These are phyloP conservation scores for Phalaenopsis hybrid DNA, from an alignment of 116 monocot species.

Conservation along the genomic window DNA sequence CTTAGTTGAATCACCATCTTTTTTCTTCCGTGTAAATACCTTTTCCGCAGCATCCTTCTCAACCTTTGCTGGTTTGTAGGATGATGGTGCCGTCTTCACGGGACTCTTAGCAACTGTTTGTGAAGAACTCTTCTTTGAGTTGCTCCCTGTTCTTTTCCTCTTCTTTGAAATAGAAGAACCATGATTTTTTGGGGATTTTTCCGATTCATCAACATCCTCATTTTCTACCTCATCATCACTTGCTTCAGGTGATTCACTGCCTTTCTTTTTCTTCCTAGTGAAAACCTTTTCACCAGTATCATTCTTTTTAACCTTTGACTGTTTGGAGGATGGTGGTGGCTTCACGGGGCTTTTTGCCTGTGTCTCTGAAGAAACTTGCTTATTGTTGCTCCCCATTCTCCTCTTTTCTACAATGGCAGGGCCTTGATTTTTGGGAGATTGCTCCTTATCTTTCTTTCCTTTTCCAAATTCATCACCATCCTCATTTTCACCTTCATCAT, in stretches of 20 bases:
- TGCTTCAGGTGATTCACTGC: constrained; percentile 19
- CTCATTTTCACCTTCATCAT: constrained; percentile 19
- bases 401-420: constrained; percentile 11
- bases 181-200: constrained; percentile 18
- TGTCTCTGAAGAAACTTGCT: constrained; percentile 10
- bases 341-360: constrained; percentile 22
- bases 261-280: constrained; percentile 44
- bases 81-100: constrained; percentile 13
- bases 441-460: constrained; percentile 10
- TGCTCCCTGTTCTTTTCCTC: constrained; percentile 15
- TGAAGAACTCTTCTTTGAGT: constrained; percentile 15
- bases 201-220: constrained; percentile 9
- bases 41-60: constrained; percentile 24
- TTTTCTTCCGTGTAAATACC: constrained; percentile 55
- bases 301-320: constrained; percentile 18
- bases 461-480: constrained; percentile 6
- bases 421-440: constrained; percentile 14
- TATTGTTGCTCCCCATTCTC: constrained; percentile 16
- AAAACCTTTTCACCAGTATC: constrained; percentile 40
- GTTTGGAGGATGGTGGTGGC: constrained; percentile 16
- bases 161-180: constrained; percentile 11
- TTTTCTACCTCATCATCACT: constrained; percentile 22
- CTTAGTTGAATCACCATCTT: constrained; percentile 17
- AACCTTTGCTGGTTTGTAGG: constrained; percentile 13
- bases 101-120: constrained; percentile 15